Percentiles rank a stretch among this genome's conserved stretches.
Evolutionary conservation across 169 alveolate species (phyloP).

Genomic region (Babesia divergens): DNA sequence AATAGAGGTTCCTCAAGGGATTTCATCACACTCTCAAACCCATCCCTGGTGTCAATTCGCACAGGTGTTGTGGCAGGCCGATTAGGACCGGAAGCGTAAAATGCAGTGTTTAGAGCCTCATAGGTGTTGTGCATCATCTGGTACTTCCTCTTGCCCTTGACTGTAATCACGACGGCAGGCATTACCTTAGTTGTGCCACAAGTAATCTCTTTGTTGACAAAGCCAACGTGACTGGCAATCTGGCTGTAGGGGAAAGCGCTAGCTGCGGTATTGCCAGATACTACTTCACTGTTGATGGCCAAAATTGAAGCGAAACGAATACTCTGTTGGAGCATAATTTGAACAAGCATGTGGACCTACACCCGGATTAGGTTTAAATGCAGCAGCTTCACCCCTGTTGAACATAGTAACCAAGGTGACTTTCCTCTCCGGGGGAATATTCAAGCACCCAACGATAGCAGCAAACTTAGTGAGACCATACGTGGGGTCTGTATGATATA

Average conservation of each 20-base stretch:
- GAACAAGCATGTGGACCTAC: not conserved
- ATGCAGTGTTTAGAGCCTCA: not conserved
- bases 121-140: not conserved
- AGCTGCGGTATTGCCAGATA: not conserved
- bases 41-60: not conserved
- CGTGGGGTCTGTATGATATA: not conserved
- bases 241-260: not conserved
- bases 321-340: not conserved
- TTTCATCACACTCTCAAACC: not conserved
- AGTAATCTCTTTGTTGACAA: not conserved
- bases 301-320: not conserved
- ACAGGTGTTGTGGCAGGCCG: not conserved
- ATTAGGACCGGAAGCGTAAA: not conserved
- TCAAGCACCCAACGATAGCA: not conserved
- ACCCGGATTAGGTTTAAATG: not conserved
- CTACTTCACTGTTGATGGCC: not conserved
- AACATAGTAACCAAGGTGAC: not conserved
- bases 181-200: not conserved
- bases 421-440: not conserved
- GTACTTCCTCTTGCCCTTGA: not conserved
- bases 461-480: not conserved
- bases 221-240: conserved; percentile 12
- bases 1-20: not conserved
- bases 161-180: not conserved
- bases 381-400: not conserved